phyloP scores from a whole-genome alignment of 148 eudicot genomes.

The Dianthus caryophyllus region DNA sequence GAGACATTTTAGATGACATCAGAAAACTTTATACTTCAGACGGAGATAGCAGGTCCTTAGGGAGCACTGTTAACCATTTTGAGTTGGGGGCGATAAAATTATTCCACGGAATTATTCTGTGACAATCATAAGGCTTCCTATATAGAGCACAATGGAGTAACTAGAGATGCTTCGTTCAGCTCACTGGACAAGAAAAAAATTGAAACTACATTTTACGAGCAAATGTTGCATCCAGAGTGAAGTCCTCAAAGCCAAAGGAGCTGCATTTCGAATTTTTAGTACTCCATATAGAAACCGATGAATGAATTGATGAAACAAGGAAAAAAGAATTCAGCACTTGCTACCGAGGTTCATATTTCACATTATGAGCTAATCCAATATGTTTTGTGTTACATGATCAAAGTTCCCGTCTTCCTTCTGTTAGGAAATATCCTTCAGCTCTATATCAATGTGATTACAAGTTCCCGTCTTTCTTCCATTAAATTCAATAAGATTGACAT shows the following conservation, averaged over 20 bases:
- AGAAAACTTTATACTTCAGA: too few relatives aligned
- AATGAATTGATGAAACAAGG: background rate
- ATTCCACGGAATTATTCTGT: background rate
- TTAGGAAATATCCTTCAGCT: background rate
- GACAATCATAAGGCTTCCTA: background rate
- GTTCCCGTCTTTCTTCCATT: background rate
- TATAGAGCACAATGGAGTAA: background rate
- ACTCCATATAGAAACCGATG: background rate
- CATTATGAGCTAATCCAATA: background rate
- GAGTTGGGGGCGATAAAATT: background rate
- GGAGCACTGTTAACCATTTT: background rate
- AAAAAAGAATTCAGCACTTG: background rate
- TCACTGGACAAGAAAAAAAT: background rate
- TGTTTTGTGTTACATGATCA: too few relatives aligned
- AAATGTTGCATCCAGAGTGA: background rate
- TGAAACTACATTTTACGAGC: background rate
- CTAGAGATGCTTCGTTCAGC: background rate
- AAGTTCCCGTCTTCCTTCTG: too few relatives aligned
- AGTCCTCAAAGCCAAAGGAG: background rate
- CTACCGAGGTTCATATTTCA: background rate
- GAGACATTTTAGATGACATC: too few relatives aligned
- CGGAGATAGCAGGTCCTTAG: too few relatives aligned
- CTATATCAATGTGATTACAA: background rate
- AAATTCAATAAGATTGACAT: background rate
- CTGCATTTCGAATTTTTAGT: background rate